phyloP scores from a whole-genome alignment of 2,329 filamentous ascomycete genomes.

The Zasmidium citrigriseum region DNA sequence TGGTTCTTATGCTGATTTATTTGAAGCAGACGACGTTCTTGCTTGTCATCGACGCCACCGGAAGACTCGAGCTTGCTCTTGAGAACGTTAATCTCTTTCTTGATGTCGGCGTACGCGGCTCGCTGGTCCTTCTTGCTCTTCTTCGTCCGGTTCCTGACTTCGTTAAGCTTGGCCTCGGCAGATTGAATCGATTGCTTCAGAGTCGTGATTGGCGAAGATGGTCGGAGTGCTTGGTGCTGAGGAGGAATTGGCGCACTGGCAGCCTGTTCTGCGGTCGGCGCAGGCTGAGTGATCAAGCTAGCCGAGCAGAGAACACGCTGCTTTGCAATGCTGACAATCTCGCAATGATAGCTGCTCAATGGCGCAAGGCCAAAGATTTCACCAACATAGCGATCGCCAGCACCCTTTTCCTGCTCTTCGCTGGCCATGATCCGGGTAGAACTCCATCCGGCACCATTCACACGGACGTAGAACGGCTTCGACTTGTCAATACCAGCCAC shows the following conservation, averaged over 20 bases:
- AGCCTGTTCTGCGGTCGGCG: conserved; percentile 60
- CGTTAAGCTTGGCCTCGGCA: conserved; percentile 68
- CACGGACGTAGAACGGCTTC: conserved; percentile 76
- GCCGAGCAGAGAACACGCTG: conserved; percentile 69
- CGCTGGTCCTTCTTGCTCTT: conserved; percentile 74
- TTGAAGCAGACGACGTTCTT: conserved; percentile 73
- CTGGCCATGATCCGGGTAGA: conserved; percentile 67
- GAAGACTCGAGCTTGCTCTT: conserved; percentile 65
- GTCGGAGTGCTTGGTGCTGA: conserved; percentile 65
- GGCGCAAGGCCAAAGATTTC: conserved; percentile 69
- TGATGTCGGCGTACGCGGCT: conserved; percentile 64
- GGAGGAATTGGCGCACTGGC: conserved; percentile 54
- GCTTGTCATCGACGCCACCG: conserved; percentile 74
- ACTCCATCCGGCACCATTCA: conserved; percentile 80
- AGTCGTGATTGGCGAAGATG: conserved; percentile 75
- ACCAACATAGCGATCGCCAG: conserved; percentile 64
- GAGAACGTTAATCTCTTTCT: conserved; percentile 73
- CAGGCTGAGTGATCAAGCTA: conserved; percentile 67
- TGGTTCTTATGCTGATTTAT: conserved; percentile 73
- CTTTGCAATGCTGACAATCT: conserved; percentile 71
- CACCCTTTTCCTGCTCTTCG: conserved; percentile 32
- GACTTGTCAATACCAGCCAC: conserved; percentile 60
- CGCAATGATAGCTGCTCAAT: conserved; percentile 74
- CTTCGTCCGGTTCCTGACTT: conserved; percentile 70
- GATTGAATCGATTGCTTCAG: conserved; percentile 74